Evolutionary conservation across 257 asterid genomes (phyloP), one percentile per base, ranked within the genome.

Genomic region (Forsythia viridissima): DNA sequence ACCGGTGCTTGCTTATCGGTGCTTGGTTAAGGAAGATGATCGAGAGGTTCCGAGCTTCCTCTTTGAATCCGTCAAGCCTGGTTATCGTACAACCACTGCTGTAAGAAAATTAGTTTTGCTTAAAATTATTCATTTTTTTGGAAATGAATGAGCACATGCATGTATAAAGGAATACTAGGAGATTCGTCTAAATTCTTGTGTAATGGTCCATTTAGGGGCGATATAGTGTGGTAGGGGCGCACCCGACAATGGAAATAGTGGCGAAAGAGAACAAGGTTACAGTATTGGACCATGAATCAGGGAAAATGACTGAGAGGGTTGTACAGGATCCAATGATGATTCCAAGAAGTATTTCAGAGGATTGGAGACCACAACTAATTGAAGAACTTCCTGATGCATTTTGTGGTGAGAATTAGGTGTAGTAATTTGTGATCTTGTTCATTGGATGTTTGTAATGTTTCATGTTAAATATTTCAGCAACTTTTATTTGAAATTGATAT

Each of bases 1-100:
- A 2, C 98, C 98, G 30, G 96, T 95, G 83, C 91, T 95, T 71
- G 99, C 99, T 41, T 95, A 95, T 77, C 92, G 98, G 44, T 95
- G 99, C 83, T 86, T 93, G 80, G 98, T 95, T 67, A 91, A 92
- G 55, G 97, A 95, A 81, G 96, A 92, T 18, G 99, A 95, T 21
- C 79, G 89, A 42, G 96, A 95, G 51, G 89, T 95, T 77, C 98
- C 99, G 0, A 95, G 98, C 84, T 95, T 95, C 80, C 82, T 95
- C 15, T 95, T 91, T 51, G 99, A 95, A 76, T 95, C 98, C 3
- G 96, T 92, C 0, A 98, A 93, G 79, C 94, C 98, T 75, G 92
- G 98, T 71, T 84, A 85, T 43, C 88, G 82, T 12, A 72, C 86
- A 70, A 90, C 97, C 10, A 85, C 43, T 70, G 97, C 90, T 44